Evolutionary conservation across 2,329 filamentous ascomycete genomes (phyloP).

Genomic region (Ophiostoma piceae): DNA sequence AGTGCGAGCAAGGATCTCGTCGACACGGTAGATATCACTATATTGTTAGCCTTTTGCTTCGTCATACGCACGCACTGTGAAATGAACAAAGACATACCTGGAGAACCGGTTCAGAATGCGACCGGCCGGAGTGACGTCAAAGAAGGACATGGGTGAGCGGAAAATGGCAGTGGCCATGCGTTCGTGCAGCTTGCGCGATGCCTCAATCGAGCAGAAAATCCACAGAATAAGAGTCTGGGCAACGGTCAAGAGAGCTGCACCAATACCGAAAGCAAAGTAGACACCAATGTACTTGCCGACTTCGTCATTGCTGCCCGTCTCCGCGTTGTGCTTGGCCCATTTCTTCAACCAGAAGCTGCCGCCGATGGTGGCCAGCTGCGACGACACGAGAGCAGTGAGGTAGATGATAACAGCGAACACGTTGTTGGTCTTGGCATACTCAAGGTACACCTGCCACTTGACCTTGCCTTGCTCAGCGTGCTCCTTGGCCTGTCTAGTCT

Average conservation of each 20-base stretch:
- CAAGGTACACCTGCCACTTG: conserved; percentile 90
- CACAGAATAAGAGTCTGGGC: conserved; percentile 90
- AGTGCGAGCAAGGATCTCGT: conserved; percentile 89
- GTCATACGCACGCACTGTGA: neutral
- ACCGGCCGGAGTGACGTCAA: conserved; percentile 94
- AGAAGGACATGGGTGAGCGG: conserved; percentile 96
- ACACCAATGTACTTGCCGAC: conserved; percentile 89
- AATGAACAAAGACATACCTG: conserved; percentile 39
- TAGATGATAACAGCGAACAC: conserved; percentile 78
- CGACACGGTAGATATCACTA: conserved; percentile 68
- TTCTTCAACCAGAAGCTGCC: conserved; percentile 89
- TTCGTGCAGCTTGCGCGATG: conserved; percentile 92
- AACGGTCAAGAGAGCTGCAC: conserved; percentile 77
- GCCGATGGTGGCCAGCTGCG: conserved; percentile 76
- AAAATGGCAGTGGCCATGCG: conserved; percentile 97
- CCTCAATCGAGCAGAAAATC: conserved; percentile 99
- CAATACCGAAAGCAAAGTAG: conserved; percentile 92
- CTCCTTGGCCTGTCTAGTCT: conserved; percentile 83
- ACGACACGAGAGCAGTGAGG: conserved; percentile 66
- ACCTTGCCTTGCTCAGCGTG: conserved; percentile 92
- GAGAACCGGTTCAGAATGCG: conserved; percentile 96
- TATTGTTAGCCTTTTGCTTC: neutral
- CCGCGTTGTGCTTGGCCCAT: conserved; percentile 78
- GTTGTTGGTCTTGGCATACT: conserved; percentile 95
- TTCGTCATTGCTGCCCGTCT: conserved; percentile 61